A percentile compares a stretch with the other conserved stretches of the same genome.
Evolutionary conservation across 257 asterid genomes (phyloP).

Genomic region (Solanum virginianum): DNA sequence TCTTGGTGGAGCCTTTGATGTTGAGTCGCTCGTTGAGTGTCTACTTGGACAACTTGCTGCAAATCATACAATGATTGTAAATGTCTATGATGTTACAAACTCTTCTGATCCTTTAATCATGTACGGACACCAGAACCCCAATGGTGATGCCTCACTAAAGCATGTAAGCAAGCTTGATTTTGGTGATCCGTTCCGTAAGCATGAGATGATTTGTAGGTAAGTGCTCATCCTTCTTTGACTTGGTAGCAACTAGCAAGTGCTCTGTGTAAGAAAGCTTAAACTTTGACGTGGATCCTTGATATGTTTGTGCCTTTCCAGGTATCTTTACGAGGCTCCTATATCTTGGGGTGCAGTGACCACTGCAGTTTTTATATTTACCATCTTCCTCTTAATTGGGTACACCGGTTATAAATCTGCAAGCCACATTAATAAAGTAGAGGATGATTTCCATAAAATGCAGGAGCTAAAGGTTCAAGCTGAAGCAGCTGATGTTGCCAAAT

Average conservation of each 20-base stretch:
- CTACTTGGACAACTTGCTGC: slow-evolving; percentile 88
- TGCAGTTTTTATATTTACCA: slow-evolving; percentile 40
- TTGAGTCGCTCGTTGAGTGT: slow-evolving; percentile 85
- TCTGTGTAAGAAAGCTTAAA: background rate
- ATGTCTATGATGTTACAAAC: slow-evolving; percentile 75
- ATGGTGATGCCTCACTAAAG: slow-evolving; percentile 48
- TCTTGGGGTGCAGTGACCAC: slow-evolving; percentile 50
- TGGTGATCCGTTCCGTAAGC: slow-evolving; percentile 86
- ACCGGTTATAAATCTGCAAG: slow-evolving; percentile 46
- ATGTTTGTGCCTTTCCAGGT: slow-evolving; percentile 27
- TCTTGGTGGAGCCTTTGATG: slow-evolving; percentile 92
- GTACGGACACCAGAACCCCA: slow-evolving; percentile 55
- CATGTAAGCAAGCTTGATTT: slow-evolving; percentile 71
- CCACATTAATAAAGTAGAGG: slow-evolving; percentile 74
- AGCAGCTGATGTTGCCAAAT: slow-evolving; percentile 92
- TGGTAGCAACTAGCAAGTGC: background rate
- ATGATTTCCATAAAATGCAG: slow-evolving; percentile 68
- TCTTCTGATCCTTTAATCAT: slow-evolving; percentile 62
- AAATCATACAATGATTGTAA: slow-evolving; percentile 65
- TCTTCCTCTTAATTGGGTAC: slow-evolving; percentile 45
- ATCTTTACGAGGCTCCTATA: slow-evolving; percentile 68
- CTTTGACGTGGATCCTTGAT: background rate
- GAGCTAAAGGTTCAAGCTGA: slow-evolving; percentile 71
- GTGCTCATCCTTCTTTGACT: slow-evolving; percentile 2
- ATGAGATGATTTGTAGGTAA: slow-evolving; percentile 85